Evolutionary conservation across 164 flowering plant genomes (phyloP), one percentile per base, ranked within the genome.

Genomic region (Chloranthus sessilifolius): DNA sequence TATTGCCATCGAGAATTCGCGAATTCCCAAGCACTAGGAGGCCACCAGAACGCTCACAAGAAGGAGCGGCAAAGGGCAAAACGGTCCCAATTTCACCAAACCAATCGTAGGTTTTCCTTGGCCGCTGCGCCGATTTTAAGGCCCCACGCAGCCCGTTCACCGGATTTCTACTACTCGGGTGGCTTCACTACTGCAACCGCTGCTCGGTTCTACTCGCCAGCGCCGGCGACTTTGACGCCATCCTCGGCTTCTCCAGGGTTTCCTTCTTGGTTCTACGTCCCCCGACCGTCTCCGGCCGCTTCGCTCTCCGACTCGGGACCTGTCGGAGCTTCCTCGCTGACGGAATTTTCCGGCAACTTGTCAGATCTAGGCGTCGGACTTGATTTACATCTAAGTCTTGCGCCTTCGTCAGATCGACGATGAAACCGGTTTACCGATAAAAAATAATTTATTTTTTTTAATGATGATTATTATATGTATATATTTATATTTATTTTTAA

Each of bases 11-110:
- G 95, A 45, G 84, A 78, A 62, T 86, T 86, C 66, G 88, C 95
- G 0, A 83, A 90, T 0, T 86, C 95, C 0, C 95, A 86, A 57
- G 95, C 95, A 6, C 52, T 86, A n/a, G 95, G 95, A 1, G 95
- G 95, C 20, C 95, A 86, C 61, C 95, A 86, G 56, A 86, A 86
- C 67, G 95, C 95, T 0, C 95, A 86, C 69, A 86, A 86, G 60
- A 56, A 88, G 24, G 95, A 86, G 60, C 68, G 95, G 3, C 91
- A 81, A 35, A 72, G 76, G 52, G 91, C 91, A 0, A 83, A 83
- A 34, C 71, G 88, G 0, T 83, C 79, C 2, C 83, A 81, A 33
- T 78, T 83, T 19, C 88, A 77, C 42, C 70, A 21, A 27, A 54
- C 58, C 14, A 38, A 44, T n/a, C 75, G 5, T 64, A 71, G 14